A percentile compares a stretch with the other conserved stretches of the same genome.
Conservation (phyloP, 306 rosid species). For the Acmispon strigosus region DNA sequence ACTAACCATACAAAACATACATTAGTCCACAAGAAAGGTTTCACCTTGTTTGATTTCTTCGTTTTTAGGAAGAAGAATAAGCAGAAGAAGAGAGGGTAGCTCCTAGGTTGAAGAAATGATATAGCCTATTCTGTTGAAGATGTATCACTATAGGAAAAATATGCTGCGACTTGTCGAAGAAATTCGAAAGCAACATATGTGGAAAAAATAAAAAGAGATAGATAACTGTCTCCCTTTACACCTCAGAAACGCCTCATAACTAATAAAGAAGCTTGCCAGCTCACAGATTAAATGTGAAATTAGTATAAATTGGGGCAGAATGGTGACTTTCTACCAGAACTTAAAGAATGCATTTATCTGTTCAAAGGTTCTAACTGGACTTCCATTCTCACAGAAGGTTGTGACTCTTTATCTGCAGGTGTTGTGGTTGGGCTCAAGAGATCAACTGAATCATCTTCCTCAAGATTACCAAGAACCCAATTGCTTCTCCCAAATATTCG, state of each 20-base stretch:
- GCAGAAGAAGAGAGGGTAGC: not conserved
- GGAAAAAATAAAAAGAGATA: not conserved
- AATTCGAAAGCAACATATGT: not conserved
- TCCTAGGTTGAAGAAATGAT: not conserved
- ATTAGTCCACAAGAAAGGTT: not conserved
- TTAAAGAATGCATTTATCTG: slow-evolving; percentile 31
- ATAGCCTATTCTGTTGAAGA: slow-evolving; percentile 22
- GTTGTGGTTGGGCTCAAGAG: slow-evolving; percentile 46
- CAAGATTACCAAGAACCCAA: slow-evolving; percentile 77
- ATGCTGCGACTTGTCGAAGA: not conserved
- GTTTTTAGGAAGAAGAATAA: not conserved
- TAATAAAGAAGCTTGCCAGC: slow-evolving; percentile 18
- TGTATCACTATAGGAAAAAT: slow-evolving; percentile 6
- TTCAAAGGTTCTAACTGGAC: slow-evolving; percentile 76
- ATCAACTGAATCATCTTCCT: slow-evolving; percentile 73
- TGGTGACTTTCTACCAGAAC: not conserved
- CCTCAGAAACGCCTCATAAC: slow-evolving; percentile 26
- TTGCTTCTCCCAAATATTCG: slow-evolving; percentile 50
- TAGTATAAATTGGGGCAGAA: slow-evolving; percentile 11
- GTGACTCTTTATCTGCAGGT: slow-evolving; percentile 37
- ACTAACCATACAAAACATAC: slow-evolving; percentile 13
- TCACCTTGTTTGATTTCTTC: not conserved
- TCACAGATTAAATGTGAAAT: not conserved
- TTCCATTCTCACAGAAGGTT: slow-evolving; percentile 55
- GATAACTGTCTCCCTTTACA: not conserved